Evolutionary conservation across 208 protist species (phyloP).

Genomic region (Trypanosoma melophagium): DNA sequence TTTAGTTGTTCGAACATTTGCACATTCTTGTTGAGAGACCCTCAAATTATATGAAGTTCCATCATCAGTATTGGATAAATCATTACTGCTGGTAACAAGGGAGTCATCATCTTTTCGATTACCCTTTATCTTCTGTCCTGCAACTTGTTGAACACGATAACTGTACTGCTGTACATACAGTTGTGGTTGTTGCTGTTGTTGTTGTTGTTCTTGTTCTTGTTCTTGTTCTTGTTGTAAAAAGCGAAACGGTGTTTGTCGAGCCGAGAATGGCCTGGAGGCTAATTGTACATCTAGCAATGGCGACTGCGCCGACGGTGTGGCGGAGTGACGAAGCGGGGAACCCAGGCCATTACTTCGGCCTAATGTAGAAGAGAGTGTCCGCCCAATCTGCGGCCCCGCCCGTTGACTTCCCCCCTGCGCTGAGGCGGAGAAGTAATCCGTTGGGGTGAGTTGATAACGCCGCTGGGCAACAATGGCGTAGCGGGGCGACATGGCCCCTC

Average conservation of each 20-base stretch:
- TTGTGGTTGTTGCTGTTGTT: background rate
- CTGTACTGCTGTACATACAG: background rate
- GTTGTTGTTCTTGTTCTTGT: background rate
- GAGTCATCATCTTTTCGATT: constrained; percentile 16
- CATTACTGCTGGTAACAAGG: constrained; percentile 13
- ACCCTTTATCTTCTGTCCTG: constrained; percentile 2
- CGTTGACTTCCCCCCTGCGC: background rate
- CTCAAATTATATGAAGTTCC: background rate
- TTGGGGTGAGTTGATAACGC: constrained; percentile 16
- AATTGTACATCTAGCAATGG: background rate
- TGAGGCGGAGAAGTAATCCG: background rate
- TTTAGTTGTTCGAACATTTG: background rate
- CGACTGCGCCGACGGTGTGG: background rate
- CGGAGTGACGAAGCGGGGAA: background rate
- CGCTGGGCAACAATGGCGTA: constrained; percentile 16
- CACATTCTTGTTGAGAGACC: background rate
- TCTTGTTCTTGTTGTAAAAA: background rate
- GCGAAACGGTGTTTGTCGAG: background rate
- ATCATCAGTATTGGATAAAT: constrained; percentile 15
- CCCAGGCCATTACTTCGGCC: background rate
- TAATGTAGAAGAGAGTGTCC: background rate
- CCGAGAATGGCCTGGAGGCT: background rate
- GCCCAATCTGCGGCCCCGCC: background rate
- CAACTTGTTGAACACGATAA: background rate
- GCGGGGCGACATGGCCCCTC: constrained; percentile 30